phyloP scores from a whole-genome alignment of 495 filamentous ascomycete species.

The Penicillium steckii region DNA sequence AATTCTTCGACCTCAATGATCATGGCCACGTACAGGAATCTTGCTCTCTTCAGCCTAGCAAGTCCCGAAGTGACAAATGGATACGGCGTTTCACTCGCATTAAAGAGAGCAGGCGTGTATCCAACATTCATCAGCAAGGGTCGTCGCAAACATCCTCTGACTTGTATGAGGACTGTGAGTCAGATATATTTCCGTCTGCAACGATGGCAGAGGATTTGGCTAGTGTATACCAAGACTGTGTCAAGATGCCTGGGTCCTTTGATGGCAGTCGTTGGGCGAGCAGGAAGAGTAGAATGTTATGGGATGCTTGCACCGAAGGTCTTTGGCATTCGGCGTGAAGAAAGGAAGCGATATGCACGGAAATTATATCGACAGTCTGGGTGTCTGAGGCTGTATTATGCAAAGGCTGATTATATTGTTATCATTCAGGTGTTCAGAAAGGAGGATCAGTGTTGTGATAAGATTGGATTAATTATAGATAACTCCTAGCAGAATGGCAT shows the following conservation, averaged over 20 bases:
- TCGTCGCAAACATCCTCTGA: conserved; percentile 11
- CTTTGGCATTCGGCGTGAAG: conserved; percentile 1
- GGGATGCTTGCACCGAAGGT: conserved; percentile 2
- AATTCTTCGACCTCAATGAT: neutral
- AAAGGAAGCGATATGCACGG: neutral
- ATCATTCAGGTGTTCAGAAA: conserved; percentile 5
- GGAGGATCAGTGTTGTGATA: neutral
- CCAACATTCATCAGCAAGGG: conserved; percentile 10
- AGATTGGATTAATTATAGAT: conserved; percentile 17
- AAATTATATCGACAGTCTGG: neutral
- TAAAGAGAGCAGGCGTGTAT: conserved; percentile 11
- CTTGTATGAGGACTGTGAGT: conserved; percentile 11
- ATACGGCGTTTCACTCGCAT: conserved; percentile 11
- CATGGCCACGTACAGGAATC: conserved; percentile 7
- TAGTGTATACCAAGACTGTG: conserved; percentile 27
- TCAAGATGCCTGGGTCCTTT: conserved; percentile 29
- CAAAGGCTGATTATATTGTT: conserved; percentile 5
- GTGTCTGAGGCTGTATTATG: neutral
- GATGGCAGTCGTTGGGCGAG: conserved; percentile 29
- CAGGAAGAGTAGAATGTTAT: conserved; percentile 20
- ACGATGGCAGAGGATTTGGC: conserved; percentile 16
- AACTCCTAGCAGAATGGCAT: conserved; percentile 22
- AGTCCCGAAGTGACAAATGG: conserved; percentile 16
- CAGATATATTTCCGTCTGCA: conserved; percentile 12
- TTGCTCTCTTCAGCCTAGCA: conserved; percentile 5